Base-by-base conservation (phyloP, 2,329 filamentous ascomycete species). In the Coleophoma eucalyptorum region DNA sequence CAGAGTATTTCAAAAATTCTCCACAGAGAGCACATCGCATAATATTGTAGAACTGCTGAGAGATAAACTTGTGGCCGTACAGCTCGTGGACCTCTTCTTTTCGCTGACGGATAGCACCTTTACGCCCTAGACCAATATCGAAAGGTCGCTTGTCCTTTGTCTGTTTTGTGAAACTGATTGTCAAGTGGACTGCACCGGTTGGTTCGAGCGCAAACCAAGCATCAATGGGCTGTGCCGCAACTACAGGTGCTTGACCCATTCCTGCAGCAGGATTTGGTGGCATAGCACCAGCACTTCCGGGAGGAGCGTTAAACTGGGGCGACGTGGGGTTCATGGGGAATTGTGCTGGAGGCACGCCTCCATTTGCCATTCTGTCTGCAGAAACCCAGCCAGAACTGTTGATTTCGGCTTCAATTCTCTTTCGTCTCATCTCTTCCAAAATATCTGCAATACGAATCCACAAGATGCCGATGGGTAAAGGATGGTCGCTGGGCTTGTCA, bases 21-120 rank as follows among this genome's bases (percentile, higher is more conserved):
- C 92, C 94, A 68, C 94, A 99, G 34, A 97, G 84, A 13, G 94
- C 94, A 72, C 94, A 99, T 55, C 94, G 93, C 94, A 99, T 99
- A 66, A 99, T 97, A 79, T 97, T 99, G 84, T 97, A 99, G 72
- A 99, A 99, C 69, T 97, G 94, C 69, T 97, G 92, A 65, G 94
- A 89, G 50, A 97, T 87, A 66, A 99, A 99, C 73, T 97, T 99
- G 84, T 99, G 94, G 45, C 94, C 94, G 67, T 96, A 97, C 78
- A 97, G 96, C 74, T 99, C 94, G 73, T 97, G 90, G 4, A 99
- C 87, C 65, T 97, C 92, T 70, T 99, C 94, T 75, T 99, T 99
- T 65, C 90, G 90, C 72, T 99, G 93, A 59, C 94, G 90, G 60
- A 99, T 91, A 57, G 94, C 94, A 65, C 93, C 94, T 73, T 97